Base-by-base conservation (phyloP, 768 basidiomycete genomes). In the Rhizopogon rudus region DNA sequence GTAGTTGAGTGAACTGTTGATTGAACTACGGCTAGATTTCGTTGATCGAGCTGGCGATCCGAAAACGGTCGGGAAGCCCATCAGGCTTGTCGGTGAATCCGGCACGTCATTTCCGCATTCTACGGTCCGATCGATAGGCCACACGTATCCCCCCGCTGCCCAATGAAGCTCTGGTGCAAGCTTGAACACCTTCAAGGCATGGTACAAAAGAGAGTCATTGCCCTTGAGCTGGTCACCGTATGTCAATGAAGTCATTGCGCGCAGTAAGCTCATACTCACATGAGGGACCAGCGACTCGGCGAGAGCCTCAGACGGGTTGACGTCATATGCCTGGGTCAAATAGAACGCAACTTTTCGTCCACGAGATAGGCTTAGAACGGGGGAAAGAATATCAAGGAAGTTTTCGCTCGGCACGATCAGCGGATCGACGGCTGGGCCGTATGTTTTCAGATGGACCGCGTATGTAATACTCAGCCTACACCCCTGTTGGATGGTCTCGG, bases 91-190 rank as follows among this genome's bases (percentile, higher is more conserved):
- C n/a, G 67, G 62, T 1, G 63, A 61, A 3, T 73, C 70, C 7
- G 60, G 57, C 54, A 75, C 69, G 40, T 84, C 81, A 51, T 73
- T 73, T 40, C 76, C 76, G 53, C 81, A 78, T 62, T 91, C 87
- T 17, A 91, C 84, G 0, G 81, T 78, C 50, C 81, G 80, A 62
- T 88, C 86, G 25, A 81, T 75, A 0, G 88, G 83, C 90, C 91
- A 92, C 57, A 92, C 76, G 66, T 87, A 91, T 17, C 88, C 88
- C 2, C 88, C 89, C 33, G 91, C 90, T 16, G 84, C 82, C 86
- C 88, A 92, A 56, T 87, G 87, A 1, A 92, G 77, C 57, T 87
- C 87, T 0, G 88, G 87, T 1, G 73, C 68, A 44, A 92, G 81
- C 57, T 90, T 90, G 75, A 84, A 89, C 40, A 86, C 68, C 67